Evolutionary conservation across 805 yeast genomes (phyloP).

Genomic region (Phaffomyces thermotolerans): DNA sequence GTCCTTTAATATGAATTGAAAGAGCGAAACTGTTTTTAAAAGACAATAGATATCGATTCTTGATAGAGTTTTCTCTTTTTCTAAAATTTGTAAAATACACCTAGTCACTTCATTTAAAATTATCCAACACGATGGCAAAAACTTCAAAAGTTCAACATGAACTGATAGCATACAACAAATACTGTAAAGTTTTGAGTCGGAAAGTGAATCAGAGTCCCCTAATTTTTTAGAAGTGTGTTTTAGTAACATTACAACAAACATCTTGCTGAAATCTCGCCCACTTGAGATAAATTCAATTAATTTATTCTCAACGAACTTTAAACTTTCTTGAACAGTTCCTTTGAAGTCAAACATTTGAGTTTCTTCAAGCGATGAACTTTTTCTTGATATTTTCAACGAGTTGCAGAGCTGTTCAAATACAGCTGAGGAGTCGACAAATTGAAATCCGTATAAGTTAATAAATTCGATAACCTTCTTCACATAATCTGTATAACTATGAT

Average conservation of each 20-base stretch:
- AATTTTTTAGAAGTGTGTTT: conserved; percentile 4
- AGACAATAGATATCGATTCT: conserved; percentile 15
- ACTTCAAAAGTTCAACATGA: conserved; percentile 10
- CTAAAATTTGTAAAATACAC: conserved; percentile 5
- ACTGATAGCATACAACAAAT: conserved; percentile 16
- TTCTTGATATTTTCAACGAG: conserved; percentile 5
- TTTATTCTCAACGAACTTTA: conserved; percentile 10
- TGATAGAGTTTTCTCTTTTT: conserved; percentile 11
- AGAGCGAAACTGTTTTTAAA: conserved; percentile 10
- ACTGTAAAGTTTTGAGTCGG: conserved; percentile 15
- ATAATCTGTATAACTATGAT: conserved; percentile 7
- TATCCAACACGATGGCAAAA: conserved; percentile 16
- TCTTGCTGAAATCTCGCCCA: conserved; percentile 5
- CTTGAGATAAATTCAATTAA: conserved; percentile 4
- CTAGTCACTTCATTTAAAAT: conserved; percentile 10
- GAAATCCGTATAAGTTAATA: conserved; percentile 12
- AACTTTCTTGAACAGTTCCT: conserved; percentile 12
- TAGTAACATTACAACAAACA: conserved; percentile 4
- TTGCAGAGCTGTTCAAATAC: conserved; percentile 12
- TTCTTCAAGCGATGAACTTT: conserved; percentile 6
- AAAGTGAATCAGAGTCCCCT: conserved; percentile 3
- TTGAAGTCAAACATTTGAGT: conserved; percentile 7
- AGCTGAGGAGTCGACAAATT: conserved; percentile 8
- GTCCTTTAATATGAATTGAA: conserved; percentile 11
- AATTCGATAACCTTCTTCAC: conserved; percentile 14